phyloP scores from a whole-genome alignment of 2,329 filamentous ascomycete species.

The Chaetomiaceae sp. region DNA sequence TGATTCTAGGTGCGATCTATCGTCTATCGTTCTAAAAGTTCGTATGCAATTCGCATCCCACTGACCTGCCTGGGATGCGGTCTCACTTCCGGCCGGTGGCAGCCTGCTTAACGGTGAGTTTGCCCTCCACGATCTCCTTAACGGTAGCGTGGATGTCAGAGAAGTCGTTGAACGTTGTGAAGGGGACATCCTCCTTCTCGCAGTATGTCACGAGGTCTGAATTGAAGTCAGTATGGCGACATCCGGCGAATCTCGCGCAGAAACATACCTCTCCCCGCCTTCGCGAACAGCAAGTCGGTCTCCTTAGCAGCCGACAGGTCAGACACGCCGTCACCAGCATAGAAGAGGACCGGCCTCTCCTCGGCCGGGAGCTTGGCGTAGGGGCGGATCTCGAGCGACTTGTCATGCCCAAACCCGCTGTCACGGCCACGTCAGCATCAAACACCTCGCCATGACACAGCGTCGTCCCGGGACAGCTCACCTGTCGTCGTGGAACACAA shows the following conservation, averaged over 20 bases:
- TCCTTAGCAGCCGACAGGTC: slow-evolving; percentile 88
- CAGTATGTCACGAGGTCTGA: slow-evolving; percentile 83
- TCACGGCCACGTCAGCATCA: slow-evolving; percentile 7
- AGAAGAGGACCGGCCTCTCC: slow-evolving; percentile 77
- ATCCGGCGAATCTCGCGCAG: too few species aligned
- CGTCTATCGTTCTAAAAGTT: slow-evolving; percentile 9
- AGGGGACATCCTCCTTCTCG: slow-evolving; percentile 75
- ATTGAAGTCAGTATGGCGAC: slow-evolving; percentile 9
- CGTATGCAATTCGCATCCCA: neutral
- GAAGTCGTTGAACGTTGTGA: slow-evolving; percentile 84
- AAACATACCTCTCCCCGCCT: slow-evolving; percentile 70
- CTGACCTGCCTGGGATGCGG: neutral
- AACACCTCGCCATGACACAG: neutral
- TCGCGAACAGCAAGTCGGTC: slow-evolving; percentile 89
- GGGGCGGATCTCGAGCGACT: slow-evolving; percentile 82
- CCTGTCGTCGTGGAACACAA: slow-evolving; percentile 83
- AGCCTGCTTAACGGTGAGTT: slow-evolving; percentile 22
- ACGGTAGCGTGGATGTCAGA: slow-evolving; percentile 38
- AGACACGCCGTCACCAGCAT: slow-evolving; percentile 90
- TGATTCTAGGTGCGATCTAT: slow-evolving; percentile 4
- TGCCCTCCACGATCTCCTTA: slow-evolving; percentile 23
- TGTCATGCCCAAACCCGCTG: slow-evolving; percentile 91
- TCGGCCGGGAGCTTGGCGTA: slow-evolving; percentile 67
- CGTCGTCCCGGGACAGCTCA: slow-evolving; percentile 30
- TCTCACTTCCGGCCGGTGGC: slow-evolving; percentile 21